A percentile compares a stretch with the other conserved stretches of the same genome.
phyloP scores from a whole-genome alignment of 2,329 filamentous ascomycete genomes.

The Coleophoma crateriformis region DNA sequence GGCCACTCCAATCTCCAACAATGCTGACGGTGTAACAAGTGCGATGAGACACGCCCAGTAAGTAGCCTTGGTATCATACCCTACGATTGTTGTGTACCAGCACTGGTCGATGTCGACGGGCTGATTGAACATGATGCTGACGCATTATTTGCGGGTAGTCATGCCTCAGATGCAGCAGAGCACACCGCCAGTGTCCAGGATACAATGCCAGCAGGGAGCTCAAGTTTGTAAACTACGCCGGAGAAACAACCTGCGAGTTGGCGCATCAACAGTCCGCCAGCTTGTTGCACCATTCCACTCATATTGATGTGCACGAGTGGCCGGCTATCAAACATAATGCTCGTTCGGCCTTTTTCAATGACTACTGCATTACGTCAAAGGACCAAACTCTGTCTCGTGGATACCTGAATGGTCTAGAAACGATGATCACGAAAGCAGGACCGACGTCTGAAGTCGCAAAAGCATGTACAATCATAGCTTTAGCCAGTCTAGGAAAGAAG shows the following conservation, averaged over 20 bases:
- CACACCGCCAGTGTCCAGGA: conserved; percentile 8
- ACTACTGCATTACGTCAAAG: conserved; percentile 11
- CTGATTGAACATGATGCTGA: too few relatives aligned
- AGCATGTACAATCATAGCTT: conserved; percentile 11
- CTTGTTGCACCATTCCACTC: conserved; percentile 2
- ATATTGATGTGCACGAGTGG: conserved; percentile 3
- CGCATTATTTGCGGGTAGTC: conserved; percentile 2
- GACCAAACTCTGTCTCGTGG: conserved; percentile 12
- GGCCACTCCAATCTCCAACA: not conserved
- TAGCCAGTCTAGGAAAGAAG: conserved; percentile 11
- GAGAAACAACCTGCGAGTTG: not conserved
- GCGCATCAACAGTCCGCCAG: conserved; percentile 6
- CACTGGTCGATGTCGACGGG: too few relatives aligned
- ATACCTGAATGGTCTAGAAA: conserved; percentile 12
- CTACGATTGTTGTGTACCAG: too few relatives aligned
- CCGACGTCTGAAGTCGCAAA: conserved; percentile 9
- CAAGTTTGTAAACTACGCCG: conserved; percentile 1
- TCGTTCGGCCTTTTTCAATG: conserved; percentile 11
- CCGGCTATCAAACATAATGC: conserved; percentile 5
- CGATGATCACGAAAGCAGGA: conserved; percentile 5
- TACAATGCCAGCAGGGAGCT: not conserved
- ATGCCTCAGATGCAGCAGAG: conserved; percentile 10
- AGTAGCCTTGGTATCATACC: not conserved
- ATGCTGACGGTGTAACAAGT: conserved; percentile 7
- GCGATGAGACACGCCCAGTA: conserved; percentile 17